These are phyloP conservation scores for Fistulifera solaris DNA, from an alignment of 108 stramenopile genomes.

Conservation along the genomic window DNA sequence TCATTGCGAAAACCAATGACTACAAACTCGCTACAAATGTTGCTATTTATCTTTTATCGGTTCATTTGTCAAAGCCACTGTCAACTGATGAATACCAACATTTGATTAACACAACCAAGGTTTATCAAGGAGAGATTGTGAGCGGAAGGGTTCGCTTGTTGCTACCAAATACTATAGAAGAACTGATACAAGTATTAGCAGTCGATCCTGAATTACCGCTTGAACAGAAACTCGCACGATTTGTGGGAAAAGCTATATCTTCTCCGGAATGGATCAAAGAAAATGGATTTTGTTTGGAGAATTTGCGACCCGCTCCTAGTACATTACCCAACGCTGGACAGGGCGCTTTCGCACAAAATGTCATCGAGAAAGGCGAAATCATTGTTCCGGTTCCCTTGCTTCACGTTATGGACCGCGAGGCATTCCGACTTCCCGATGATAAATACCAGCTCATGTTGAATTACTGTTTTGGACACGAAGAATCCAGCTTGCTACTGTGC, in stretches of 20 bases:
- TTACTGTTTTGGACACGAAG: slow-evolving; percentile 37
- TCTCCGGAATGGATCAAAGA: slow-evolving; percentile 31
- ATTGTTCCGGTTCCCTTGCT: slow-evolving; percentile 30
- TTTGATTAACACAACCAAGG: not conserved
- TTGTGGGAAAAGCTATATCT: too few relatives aligned
- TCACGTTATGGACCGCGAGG: slow-evolving; percentile 23
- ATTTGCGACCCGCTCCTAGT: slow-evolving; percentile 19
- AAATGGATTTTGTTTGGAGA: slow-evolving; percentile 43
- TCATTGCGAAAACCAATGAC: slow-evolving; percentile 4
- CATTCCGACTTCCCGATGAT: slow-evolving; percentile 7
- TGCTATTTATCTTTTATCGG: slow-evolving; percentile 8
- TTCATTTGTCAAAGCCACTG: not conserved
- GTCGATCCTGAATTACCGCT: not conserved
- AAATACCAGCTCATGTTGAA: slow-evolving; percentile 34
- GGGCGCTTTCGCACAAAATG: slow-evolving; percentile 28
- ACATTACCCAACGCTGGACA: slow-evolving; percentile 21
- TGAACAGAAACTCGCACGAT: slow-evolving; percentile 12
- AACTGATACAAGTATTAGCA: not conserved
- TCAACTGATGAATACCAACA: not conserved
- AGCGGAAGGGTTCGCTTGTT: not conserved
- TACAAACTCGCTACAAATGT: not conserved
- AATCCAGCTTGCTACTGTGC: slow-evolving; percentile 28
- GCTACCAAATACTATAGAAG: slow-evolving; percentile 5
- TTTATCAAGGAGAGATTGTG: not conserved
- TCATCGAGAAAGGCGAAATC: slow-evolving; percentile 25